Conservation (phyloP, 257 asterid species). For the Sherardia arvensis region DNA sequence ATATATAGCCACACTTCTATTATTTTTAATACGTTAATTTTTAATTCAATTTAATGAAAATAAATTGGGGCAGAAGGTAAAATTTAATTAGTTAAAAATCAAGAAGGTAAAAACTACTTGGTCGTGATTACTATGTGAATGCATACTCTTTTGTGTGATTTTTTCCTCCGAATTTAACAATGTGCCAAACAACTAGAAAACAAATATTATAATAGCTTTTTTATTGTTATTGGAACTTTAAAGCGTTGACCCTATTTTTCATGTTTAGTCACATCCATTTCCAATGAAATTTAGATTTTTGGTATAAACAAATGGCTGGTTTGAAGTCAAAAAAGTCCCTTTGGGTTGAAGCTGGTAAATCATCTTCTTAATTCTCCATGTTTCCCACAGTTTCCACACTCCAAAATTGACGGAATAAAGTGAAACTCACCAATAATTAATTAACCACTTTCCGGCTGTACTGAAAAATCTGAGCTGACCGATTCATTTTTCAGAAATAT, state of each 20-base stretch:
- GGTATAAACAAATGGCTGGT: background rate
- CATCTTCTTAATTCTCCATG: background rate
- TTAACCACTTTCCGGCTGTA: background rate
- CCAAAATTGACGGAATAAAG: slow-evolving; percentile 20
- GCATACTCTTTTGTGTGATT: no score
- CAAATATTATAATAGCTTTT: background rate
- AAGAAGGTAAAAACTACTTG: no score
- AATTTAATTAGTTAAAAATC: no score
- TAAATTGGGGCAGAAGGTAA: no score
- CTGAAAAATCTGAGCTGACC: no score
- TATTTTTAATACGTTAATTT: no score
- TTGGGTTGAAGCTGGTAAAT: background rate
- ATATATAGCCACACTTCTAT: no score
- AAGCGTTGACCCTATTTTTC: background rate
- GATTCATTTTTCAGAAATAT: no score
- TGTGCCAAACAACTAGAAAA: background rate
- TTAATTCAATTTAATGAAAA: no score
- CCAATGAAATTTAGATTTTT: slow-evolving; percentile 5
- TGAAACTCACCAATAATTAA: background rate
- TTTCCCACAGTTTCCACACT: slow-evolving; percentile 1
- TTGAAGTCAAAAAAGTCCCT: slow-evolving; percentile 2
- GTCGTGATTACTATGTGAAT: background rate
- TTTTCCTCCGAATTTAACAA: background rate
- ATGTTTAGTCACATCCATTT: background rate
- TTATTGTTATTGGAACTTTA: background rate